These are phyloP conservation scores for Westerdykella sp. DNA, from an alignment of 2,329 filamentous ascomycete species.

Conservation along the genomic window DNA sequence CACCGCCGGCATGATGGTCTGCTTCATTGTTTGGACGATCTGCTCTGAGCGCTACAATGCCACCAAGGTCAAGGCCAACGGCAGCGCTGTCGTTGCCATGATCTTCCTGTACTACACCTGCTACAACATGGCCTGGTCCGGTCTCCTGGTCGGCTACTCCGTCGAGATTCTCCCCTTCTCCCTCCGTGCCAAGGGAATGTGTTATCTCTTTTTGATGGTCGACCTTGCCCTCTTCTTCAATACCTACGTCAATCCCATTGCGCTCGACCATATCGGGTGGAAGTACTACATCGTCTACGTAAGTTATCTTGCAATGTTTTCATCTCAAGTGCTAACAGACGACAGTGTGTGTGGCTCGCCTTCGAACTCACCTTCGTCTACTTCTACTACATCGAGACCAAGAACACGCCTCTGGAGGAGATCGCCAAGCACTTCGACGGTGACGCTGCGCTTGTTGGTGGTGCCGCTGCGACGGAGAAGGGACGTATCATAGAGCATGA, in stretches of 20 bases:
- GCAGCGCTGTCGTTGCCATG: conserved; percentile 44
- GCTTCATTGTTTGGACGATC: conserved; percentile 28
- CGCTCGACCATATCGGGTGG: conserved; percentile 24
- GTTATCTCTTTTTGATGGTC: conserved; percentile 50
- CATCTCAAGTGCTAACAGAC: conserved; percentile 7
- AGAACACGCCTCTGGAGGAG: conserved; percentile 20
- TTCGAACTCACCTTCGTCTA: conserved; percentile 28
- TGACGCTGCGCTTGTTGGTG: conserved; percentile 36
- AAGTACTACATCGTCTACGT: conserved; percentile 32
- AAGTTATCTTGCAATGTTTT: neutral
- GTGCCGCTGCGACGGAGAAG: conserved; percentile 32
- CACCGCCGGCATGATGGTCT: conserved; percentile 27
- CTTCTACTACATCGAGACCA: conserved; percentile 24
- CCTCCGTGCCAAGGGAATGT: conserved; percentile 46
- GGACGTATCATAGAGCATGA: conserved; percentile 16
- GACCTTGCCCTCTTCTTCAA: conserved; percentile 55
- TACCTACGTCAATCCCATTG: conserved; percentile 50
- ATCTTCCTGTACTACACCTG: conserved; percentile 46
- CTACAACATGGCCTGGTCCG: conserved; percentile 51
- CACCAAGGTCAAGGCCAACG: conserved; percentile 18
- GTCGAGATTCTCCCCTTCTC: conserved; percentile 45
- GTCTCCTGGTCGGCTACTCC: conserved; percentile 48
- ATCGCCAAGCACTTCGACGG: conserved; percentile 22
- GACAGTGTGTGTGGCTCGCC: conserved; percentile 25
- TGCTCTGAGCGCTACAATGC: conserved; percentile 14